Conservation (phyloP, 2,329 filamentous ascomycete genomes). For the Sordariomycetes sp. region DNA sequence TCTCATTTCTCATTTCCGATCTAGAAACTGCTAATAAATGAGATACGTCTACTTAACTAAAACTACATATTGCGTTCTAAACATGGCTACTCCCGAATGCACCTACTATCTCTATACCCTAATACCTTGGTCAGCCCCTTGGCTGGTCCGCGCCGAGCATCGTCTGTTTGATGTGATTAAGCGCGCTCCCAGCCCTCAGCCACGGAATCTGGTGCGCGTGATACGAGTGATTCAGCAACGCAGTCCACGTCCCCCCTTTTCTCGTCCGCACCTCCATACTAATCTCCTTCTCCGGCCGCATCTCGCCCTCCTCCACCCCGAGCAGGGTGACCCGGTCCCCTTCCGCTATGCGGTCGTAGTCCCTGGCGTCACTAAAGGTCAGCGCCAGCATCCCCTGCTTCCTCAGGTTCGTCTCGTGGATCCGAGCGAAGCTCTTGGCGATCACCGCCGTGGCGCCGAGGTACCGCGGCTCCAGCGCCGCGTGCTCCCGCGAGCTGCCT, state of each 20-base stretch:
- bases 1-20: too few relatives aligned
- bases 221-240: neutral
- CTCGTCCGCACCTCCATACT: neutral
- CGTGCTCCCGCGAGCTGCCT: slow-evolving; percentile 95
- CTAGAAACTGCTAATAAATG: too few relatives aligned
- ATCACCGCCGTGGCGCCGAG: slow-evolving; percentile 96
- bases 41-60: too few relatives aligned
- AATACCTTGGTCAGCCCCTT: too few relatives aligned
- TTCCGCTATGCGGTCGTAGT: slow-evolving; percentile 94
- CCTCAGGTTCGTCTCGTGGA: slow-evolving; percentile 99
- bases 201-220: neutral
- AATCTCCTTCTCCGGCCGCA: neutral
- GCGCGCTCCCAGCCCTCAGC: neutral
- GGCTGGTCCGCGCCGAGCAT: neutral
- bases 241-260: neutral
- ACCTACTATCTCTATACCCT: too few relatives aligned
- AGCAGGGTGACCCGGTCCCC: slow-evolving; percentile 57
- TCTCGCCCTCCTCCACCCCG: slow-evolving; percentile 9
- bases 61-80: too few relatives aligned
- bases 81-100: too few relatives aligned
- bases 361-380: slow-evolving; percentile 85
- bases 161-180: neutral
- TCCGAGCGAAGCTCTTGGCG: slow-evolving; percentile 91
- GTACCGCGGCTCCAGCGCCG: slow-evolving; percentile 93
- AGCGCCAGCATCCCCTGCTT: slow-evolving; percentile 99